Percentiles rank a stretch among this genome's conserved stretches.
Evolutionary conservation across 1,284 basidiomycete genomes (phyloP).

Genomic region (Volvariella surrecta): DNA sequence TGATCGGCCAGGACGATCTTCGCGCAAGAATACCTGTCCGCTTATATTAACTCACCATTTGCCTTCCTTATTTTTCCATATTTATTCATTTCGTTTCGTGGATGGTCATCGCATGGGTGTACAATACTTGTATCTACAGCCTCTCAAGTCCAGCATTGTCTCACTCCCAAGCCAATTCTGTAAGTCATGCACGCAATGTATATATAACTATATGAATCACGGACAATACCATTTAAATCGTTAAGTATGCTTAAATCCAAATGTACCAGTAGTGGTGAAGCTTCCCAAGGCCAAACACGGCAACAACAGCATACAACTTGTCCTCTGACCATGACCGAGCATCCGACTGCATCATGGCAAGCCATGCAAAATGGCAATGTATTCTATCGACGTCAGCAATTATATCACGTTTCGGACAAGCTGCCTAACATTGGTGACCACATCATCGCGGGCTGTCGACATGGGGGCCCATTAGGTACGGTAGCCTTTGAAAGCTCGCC

Average conservation of each 20-base stretch:
- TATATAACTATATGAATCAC: too few relatives aligned
- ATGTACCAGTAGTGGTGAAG: too few relatives aligned
- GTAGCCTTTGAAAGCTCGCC: constrained; percentile 3
- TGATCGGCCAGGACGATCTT: constrained; percentile 51
- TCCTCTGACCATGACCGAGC: constrained; percentile 36
- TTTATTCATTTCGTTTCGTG: too few relatives aligned
- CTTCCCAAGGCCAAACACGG: not conserved
- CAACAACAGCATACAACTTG: not conserved
- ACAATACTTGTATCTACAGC: too few relatives aligned
- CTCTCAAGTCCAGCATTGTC: too few relatives aligned
- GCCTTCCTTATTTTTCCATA: too few relatives aligned
- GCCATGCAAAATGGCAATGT: constrained; percentile 72
- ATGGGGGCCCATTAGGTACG: constrained; percentile 85
- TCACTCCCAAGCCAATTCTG: too few relatives aligned
- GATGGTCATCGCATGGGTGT: too few relatives aligned
- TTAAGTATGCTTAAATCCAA: too few relatives aligned
- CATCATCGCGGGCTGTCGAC: constrained; percentile 72
- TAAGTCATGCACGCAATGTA: too few relatives aligned
- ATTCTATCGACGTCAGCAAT: constrained; percentile 74
- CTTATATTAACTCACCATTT: constrained; percentile 17
- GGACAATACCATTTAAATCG: too few relatives aligned
- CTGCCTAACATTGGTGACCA: constrained; percentile 78
- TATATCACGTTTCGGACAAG: constrained; percentile 81
- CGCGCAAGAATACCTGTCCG: constrained; percentile 52
- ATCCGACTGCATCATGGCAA: constrained; percentile 74